Evolutionary conservation across 1,139 yeast species (phyloP), one percentile per base, ranked within the genome.

Genomic region (Zygoascus meyerae): DNA sequence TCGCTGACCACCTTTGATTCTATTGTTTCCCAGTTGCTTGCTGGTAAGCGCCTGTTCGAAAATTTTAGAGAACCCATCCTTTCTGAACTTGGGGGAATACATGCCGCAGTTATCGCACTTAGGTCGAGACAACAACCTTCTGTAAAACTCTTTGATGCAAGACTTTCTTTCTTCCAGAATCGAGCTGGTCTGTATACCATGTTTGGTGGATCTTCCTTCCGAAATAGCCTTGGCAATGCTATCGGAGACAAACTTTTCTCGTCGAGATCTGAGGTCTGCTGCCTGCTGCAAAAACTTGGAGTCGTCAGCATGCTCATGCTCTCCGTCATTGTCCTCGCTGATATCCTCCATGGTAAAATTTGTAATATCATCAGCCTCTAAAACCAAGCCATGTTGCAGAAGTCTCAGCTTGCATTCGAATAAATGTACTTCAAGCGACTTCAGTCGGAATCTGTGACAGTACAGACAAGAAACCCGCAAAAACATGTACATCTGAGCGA

Each of bases 81-180:
- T 92, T 71, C 98, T 80, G 73, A 83, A 92, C 38, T 83, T 74
- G 47, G 98, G 97, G 39, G 96, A 87, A 66, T 75, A 86, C 95
- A 90, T 86, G 43, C 89, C 86, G 77, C 99, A 94, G 67, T 89
- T 89, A 62, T 86, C 95, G 77, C 99, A 94, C 66, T 82, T 85
- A 49, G 87, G 82, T 67, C 96, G 80, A 44, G 83, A 69, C 56
- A 86, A 71, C 48, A 89, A 69, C 57, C 78, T 77, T 59, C 77
- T 79, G 71, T 89, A 86, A 59, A 90, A 83, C 36, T 82, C 86
- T 51, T 81, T 84, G 54, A 94, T 75, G 52, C 84, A 69, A 15
- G 65, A 67, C 63, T 90, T 90, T 68, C 98, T 81, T 67, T 87
- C 96, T 62, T 89, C 96, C 33, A 79, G 77, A 38, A 90, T 86